A percentile compares a stretch with the other conserved stretches of the same genome.
Evolutionary conservation across 2,329 filamentous ascomycete species (phyloP).

Genomic region (Botrytis fragariae): DNA sequence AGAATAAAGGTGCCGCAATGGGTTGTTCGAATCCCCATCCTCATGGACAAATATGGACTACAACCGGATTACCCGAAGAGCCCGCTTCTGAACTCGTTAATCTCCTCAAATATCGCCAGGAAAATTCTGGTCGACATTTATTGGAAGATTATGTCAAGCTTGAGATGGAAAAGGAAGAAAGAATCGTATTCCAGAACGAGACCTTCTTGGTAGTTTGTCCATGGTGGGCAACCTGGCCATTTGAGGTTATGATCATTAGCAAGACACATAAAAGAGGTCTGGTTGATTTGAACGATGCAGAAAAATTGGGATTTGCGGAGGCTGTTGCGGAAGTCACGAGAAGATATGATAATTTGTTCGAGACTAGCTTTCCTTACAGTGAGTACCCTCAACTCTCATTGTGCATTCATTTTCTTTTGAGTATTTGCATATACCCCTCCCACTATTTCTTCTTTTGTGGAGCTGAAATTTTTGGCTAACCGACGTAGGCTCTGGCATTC

Average conservation of each 20-base stretch:
- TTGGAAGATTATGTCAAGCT: conserved; percentile 78
- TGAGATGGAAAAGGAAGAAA: conserved; percentile 77
- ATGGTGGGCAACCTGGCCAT: conserved; percentile 98
- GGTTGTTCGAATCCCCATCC: conserved; percentile 98
- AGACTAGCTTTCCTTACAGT: conserved; percentile 96
- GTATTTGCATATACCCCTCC: not conserved
- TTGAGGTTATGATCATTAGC: conserved; percentile 86
- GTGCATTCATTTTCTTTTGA: not conserved
- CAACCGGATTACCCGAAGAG: conserved; percentile 86
- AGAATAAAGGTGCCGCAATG: conserved; percentile 98
- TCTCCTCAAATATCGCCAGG: conserved; percentile 71
- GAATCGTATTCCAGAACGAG: conserved; percentile 84
- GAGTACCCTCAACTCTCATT: conserved; percentile 38
- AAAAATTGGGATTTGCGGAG: conserved; percentile 74
- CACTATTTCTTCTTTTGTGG: not conserved
- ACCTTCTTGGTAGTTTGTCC: conserved; percentile 85
- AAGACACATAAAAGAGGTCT: conserved; percentile 82
- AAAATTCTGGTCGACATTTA: conserved; percentile 72
- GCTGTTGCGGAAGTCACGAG: conserved; percentile 84
- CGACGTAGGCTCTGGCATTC: conserved; percentile 74
- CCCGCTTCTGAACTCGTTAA: conserved; percentile 75
- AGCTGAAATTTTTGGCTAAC: not conserved
- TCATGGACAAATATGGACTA: conserved; percentile 95
- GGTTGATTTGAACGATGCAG: conserved; percentile 71
- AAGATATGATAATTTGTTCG: conserved; percentile 94